Evolutionary conservation across 116 monocot species (phyloP), one percentile per base, ranked within the genome.

Genomic region (Cymodocea nodosa): DNA sequence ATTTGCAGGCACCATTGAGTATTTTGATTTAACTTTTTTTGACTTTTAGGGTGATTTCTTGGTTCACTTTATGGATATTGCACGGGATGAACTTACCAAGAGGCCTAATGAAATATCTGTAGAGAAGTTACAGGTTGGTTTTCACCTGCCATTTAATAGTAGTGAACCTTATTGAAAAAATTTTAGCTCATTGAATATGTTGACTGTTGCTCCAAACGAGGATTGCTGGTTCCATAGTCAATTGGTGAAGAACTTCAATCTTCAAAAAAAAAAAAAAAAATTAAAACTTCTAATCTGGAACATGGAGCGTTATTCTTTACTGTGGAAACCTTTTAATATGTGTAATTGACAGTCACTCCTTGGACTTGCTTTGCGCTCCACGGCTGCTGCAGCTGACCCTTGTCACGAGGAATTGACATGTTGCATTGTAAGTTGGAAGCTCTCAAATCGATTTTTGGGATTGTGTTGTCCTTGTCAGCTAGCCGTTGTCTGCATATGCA

Each of bases 51-150:
- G 98, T 61, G 98, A 98, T 75, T 98, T 92, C 66, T 78, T 98
- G 75, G 92, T 98, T 70, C 98, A 98, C 79, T 98, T 98, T 75
- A 92, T 98, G 98, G 98, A 98, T 67, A 98, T 91, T 75, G 81
- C 92, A 64, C 77, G 80, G 76, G 92, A 98, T 64, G 98, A 98
- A 64, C 82, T 98, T 73, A 67, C 75, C 30, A 98, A 91, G 75
- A 92, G 68, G 54, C 86, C 92, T 63, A 80, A 88, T 64, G 86
- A 92, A 67, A 88, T 92, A 71, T 91, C 91, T 59, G 83, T 84
- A 57, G 92, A 98, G 71, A 98, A 98, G 57, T 77, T 98, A 70
- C 92, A 89, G 89, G 98, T 66, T 30, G 10, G 1, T 57, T 66
- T 51, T 0, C 4, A 5, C 23, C 35, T 67, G 34, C 53, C 52